Percentiles rank a stretch among this genome's conserved stretches.
Conservation (phyloP, 1,284 basidiomycete genomes). For the Porogramme epimiltina region DNA sequence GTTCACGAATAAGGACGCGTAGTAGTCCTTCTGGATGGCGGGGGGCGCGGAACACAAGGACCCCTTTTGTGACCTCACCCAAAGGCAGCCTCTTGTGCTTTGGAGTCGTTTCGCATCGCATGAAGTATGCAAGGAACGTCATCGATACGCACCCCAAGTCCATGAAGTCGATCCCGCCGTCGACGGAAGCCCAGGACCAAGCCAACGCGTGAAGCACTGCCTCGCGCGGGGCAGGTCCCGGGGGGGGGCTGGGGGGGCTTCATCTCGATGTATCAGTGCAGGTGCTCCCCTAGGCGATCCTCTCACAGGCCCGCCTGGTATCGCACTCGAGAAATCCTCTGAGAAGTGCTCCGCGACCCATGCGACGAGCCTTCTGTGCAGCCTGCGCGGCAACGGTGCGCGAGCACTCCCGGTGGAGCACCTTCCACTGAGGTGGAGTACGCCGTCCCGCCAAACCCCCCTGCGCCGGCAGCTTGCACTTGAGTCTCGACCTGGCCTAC, state of each 20-base stretch:
- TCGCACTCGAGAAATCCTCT: constrained; percentile 7
- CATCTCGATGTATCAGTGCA: constrained; percentile 13
- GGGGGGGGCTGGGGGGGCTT: background rate
- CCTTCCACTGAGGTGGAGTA: constrained; percentile 6
- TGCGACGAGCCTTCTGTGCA: constrained; percentile 17
- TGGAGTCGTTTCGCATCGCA: constrained; percentile 3
- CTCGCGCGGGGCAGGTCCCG: background rate
- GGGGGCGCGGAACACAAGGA: constrained; percentile 4
- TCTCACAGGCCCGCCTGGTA: constrained; percentile 21
- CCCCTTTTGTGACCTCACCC: constrained; percentile 8
- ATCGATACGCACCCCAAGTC: background rate
- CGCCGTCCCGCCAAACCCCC: background rate
- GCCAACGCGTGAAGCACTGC: constrained; percentile 8
- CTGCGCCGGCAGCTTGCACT: background rate
- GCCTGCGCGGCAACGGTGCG: constrained; percentile 5
- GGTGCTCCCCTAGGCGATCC: constrained; percentile 5
- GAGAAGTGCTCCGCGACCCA: constrained; percentile 18
- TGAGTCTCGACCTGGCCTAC: background rate
- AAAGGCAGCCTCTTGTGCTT: constrained; percentile 4
- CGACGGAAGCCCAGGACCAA: constrained; percentile 20
- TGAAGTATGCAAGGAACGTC: constrained; percentile 1
- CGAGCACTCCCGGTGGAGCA: constrained; percentile 12
- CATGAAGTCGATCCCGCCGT: constrained; percentile 12
- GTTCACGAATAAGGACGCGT: background rate
- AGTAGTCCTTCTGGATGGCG: constrained; percentile 2